These are phyloP conservation scores for Kalaharituber pfeilii DNA, from an alignment of 2,329 filamentous ascomycete genomes.

Conservation along the genomic window DNA sequence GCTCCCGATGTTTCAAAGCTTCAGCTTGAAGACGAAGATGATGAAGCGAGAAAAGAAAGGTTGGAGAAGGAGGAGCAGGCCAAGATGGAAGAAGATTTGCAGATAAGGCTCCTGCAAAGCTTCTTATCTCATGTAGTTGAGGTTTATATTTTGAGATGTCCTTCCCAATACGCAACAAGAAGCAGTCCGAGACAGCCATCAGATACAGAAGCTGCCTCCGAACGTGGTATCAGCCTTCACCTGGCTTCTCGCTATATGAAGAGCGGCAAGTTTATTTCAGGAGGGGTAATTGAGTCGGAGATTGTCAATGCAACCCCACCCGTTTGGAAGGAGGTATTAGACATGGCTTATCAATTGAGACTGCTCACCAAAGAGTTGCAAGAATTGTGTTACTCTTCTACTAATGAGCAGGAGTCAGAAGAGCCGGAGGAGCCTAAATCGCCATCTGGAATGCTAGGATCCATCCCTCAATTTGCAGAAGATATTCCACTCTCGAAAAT, in stretches of 20 bases:
- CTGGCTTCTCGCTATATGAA: not conserved
- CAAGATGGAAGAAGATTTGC: slow-evolving; percentile 38
- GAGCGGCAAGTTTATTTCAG: not conserved
- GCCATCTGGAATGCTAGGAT: not conserved
- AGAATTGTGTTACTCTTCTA: slow-evolving; percentile 8
- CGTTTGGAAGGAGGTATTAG: not conserved
- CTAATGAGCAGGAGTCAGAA: slow-evolving; percentile 13
- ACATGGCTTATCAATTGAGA: slow-evolving; percentile 8
- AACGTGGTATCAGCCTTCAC: not conserved
- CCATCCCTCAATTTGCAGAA: slow-evolving; percentile 17
- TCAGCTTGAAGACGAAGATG: slow-evolving; percentile 17
- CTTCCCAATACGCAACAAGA: not conserved
- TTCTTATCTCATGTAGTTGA: slow-evolving; percentile 66
- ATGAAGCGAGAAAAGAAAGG: slow-evolving; percentile 3
- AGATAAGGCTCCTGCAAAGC: slow-evolving; percentile 49
- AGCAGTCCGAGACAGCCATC: not conserved
- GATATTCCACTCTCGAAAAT: slow-evolving; percentile 23
- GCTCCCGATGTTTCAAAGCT: slow-evolving; percentile 30
- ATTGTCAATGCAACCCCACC: not conserved
- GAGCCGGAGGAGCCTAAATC: slow-evolving; percentile 6
- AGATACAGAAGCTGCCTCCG: not conserved
- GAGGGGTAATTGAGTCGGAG: not conserved
- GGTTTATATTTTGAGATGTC: slow-evolving; percentile 38
- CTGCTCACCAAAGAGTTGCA: slow-evolving; percentile 15
- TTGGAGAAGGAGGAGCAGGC: not conserved